Evolutionary conservation across 495 filamentous ascomycete species (phyloP), one percentile per base, ranked within the genome.

Genomic region (Filosporella fistucella): DNA sequence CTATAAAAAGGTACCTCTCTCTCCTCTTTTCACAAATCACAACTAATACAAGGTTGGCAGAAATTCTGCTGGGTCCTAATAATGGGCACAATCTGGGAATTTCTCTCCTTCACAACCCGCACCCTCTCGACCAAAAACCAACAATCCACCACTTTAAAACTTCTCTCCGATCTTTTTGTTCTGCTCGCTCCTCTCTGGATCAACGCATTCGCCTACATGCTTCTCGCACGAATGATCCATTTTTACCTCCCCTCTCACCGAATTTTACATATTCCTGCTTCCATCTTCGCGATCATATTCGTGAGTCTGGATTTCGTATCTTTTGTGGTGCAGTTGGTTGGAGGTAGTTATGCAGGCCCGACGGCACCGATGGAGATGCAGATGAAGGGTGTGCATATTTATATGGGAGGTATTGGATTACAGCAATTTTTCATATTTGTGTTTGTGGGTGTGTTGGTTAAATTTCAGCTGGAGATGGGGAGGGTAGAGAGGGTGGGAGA

Each of bases 171-270:
- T 13, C n/a, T 35, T n/a, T 35, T 73, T 42, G 61, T 70, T 22
- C 49, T 75, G 4, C 59, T 71, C 4, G 70, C 70, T 2, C 73
- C 72, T 0, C 43, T 45, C 54, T 57, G 76, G 72, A 68, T 81
- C 50, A 82, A 85, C 26, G 81, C 81, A 5, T 84, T 76, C 54
- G 66, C 70, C 18, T 86, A 85, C 68, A 84, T 84, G 80, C 72
- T 75, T 14, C 63, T 84, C 30, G 78, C 74, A 0, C 70, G 82
- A 7, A 68, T 85, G 66, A 71, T 85, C 17, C 65, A 69, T 52
- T 76, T 72, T 56, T 82, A 72, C 63, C 58, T 76, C 17, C 65
- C 71, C 2, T 55, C 62, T 3, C 60, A 69, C n/a, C 63, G 57
- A 21, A 61, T 84, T 8, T 60, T 58, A 20, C 51, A 63, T 0